Conservation (phyloP, 225 moss, liverwort and hornwort genomes). For the Pseudoscleropodium purum region DNA sequence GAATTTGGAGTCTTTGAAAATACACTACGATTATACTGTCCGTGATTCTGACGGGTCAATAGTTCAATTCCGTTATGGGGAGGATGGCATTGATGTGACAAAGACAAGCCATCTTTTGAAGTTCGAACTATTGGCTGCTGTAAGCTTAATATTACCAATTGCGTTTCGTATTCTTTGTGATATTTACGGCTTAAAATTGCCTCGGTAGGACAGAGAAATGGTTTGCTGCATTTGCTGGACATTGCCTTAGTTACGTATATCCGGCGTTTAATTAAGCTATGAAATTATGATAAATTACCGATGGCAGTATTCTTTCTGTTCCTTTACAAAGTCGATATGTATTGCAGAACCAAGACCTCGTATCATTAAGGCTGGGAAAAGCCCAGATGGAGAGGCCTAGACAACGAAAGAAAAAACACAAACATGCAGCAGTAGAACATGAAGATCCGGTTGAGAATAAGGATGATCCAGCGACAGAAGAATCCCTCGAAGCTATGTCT, state of each 20-base stretch:
- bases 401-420: conserved; percentile 14
- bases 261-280: neutral
- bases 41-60: conserved; percentile 97
- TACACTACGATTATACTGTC: conserved; percentile 94
- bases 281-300: neutral
- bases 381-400: conserved; percentile 39
- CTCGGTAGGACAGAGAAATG: neutral
- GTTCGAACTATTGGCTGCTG: conserved; percentile 80
- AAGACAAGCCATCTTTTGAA: conserved; percentile 86
- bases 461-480: neutral
- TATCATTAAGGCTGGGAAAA: conserved; percentile 72
- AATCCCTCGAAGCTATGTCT: conserved; percentile 48
- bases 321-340: neutral
- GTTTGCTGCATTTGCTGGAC: neutral
- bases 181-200: neutral
- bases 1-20: conserved; percentile 87
- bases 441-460: neutral
- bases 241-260: neutral
- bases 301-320: neutral
- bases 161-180: neutral
- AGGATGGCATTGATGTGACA: conserved; percentile 90
- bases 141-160: conserved; percentile 16
- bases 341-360: conserved; percentile 75
- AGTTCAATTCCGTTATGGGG: conserved; percentile 97
- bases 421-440: neutral